Percentiles rank a stretch among this genome's conserved stretches.
phyloP scores from a whole-genome alignment of 805 yeast species.

The Wickerhamomyces kurtzmanii region DNA sequence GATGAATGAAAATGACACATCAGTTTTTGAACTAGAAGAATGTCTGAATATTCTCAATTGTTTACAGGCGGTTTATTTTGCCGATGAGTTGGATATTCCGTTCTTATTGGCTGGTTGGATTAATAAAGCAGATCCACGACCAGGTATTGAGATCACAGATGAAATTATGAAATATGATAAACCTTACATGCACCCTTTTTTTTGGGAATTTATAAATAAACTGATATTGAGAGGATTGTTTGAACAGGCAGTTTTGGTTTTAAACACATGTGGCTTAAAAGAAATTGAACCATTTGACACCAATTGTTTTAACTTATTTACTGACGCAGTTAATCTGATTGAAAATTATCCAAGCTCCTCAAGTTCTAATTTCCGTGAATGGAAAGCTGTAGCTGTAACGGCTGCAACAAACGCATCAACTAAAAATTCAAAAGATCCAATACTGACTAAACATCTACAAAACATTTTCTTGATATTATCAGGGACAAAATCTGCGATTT shows the following conservation, averaged over 20 bases:
- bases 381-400: constrained; percentile 21
- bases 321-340: constrained; percentile 22
- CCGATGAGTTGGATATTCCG: constrained; percentile 22
- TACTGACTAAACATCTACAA: constrained; percentile 18
- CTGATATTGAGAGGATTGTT: constrained; percentile 54
- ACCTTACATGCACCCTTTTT: constrained; percentile 39
- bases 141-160: constrained; percentile 40
- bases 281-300: constrained; percentile 18
- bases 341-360: constrained; percentile 24
- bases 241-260: constrained; percentile 39
- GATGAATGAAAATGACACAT: constrained; percentile 6
- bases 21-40: constrained; percentile 30
- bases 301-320: constrained; percentile 19
- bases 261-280: constrained; percentile 32
- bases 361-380: constrained; percentile 21
- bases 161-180: constrained; percentile 29
- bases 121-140: constrained; percentile 60
- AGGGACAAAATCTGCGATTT: constrained; percentile 34
- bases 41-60: constrained; percentile 46
- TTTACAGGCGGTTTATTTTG: constrained; percentile 41
- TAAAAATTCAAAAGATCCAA: constrained; percentile 5
- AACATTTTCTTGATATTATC: constrained; percentile 22
- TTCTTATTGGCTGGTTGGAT: constrained; percentile 49
- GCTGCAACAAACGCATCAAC: constrained; percentile 15
- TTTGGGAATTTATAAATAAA: constrained; percentile 56